phyloP scores from a whole-genome alignment of 768 basidiomycete genomes.

The Hygrophoropsis aurantiaca region DNA sequence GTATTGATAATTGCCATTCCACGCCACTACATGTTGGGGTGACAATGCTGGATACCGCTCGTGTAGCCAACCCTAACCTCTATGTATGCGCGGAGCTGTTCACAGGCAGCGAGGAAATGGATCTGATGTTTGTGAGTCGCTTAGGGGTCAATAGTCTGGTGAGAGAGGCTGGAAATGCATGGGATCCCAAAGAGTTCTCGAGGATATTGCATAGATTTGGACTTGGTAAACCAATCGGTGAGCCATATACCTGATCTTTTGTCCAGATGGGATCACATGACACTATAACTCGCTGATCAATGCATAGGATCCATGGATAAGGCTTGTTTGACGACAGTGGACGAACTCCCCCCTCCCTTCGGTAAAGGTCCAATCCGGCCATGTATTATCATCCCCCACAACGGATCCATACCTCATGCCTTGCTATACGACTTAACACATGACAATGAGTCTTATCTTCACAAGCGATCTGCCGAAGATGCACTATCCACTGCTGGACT shows the following conservation, averaged over 20 bases:
- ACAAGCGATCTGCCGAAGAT: slow-evolving; percentile 93
- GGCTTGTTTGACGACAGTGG: slow-evolving; percentile 74
- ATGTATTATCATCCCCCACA: slow-evolving; percentile 74
- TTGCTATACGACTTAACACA: slow-evolving; percentile 95
- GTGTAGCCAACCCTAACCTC: slow-evolving; percentile 86
- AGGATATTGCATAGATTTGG: slow-evolving; percentile 87
- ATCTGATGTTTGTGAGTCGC: slow-evolving; percentile 85
- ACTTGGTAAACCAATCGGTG: slow-evolving; percentile 89
- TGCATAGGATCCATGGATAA: slow-evolving; percentile 85
- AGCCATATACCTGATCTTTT: slow-evolving; percentile 20
- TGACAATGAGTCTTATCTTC: slow-evolving; percentile 90
- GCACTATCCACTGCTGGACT: slow-evolving; percentile 92
- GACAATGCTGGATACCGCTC: slow-evolving; percentile 87
- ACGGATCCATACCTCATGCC: slow-evolving; percentile 89
- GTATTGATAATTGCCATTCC: slow-evolving; percentile 98
- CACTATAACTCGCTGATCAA: background rate
- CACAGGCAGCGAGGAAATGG: slow-evolving; percentile 94
- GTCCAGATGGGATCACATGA: background rate
- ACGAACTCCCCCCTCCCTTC: slow-evolving; percentile 79
- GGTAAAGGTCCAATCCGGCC: slow-evolving; percentile 77
- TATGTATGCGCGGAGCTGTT: slow-evolving; percentile 98
- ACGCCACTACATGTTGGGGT: slow-evolving; percentile 97
- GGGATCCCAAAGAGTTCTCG: slow-evolving; percentile 88
- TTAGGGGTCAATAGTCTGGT: slow-evolving; percentile 93
- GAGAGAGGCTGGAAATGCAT: slow-evolving; percentile 90